These are phyloP conservation scores for Simmondsia chinensis DNA, from an alignment of 148 eudicot genomes.

Conservation along the genomic window DNA sequence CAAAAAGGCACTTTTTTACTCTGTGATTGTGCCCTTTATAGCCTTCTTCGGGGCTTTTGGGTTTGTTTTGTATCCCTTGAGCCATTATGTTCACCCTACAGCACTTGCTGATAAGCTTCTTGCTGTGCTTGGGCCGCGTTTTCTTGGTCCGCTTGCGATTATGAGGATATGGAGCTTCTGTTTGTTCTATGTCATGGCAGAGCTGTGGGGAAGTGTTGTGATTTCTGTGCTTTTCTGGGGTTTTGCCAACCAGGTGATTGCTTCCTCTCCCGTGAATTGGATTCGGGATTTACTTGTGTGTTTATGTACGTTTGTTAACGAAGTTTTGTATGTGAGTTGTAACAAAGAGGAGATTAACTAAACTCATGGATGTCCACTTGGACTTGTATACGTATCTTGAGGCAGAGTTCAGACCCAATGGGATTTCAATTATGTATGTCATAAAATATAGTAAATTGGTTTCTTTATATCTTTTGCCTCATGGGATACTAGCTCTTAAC, in stretches of 20 bases:
- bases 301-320: too few species aligned
- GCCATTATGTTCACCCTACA: conserved; percentile 79
- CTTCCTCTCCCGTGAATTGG: too few species aligned
- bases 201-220: conserved; percentile 99
- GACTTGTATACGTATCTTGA: too few species aligned
- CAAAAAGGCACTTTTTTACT: conserved; percentile 69
- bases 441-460: too few species aligned
- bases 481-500: too few species aligned
- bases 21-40: conserved; percentile 76
- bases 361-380: too few species aligned
- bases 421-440: too few species aligned
- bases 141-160: conserved; percentile 94
- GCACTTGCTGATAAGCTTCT: conserved; percentile 79
- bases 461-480: too few species aligned
- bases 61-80: conserved; percentile 84
- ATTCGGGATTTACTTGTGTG: too few species aligned
- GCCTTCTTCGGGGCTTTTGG: conserved; percentile 99
- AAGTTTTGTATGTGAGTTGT: too few species aligned
- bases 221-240: conserved; percentile 99
- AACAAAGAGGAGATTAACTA: too few species aligned
- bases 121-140: conserved; percentile 67
- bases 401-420: too few species aligned
- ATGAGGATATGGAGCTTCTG: conserved; percentile 99
- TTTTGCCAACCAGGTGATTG: conserved; percentile 93
- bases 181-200: conserved; percentile 99